phyloP scores from a whole-genome alignment of 805 yeast species.

The Wickerhamiella hasegawae region DNA sequence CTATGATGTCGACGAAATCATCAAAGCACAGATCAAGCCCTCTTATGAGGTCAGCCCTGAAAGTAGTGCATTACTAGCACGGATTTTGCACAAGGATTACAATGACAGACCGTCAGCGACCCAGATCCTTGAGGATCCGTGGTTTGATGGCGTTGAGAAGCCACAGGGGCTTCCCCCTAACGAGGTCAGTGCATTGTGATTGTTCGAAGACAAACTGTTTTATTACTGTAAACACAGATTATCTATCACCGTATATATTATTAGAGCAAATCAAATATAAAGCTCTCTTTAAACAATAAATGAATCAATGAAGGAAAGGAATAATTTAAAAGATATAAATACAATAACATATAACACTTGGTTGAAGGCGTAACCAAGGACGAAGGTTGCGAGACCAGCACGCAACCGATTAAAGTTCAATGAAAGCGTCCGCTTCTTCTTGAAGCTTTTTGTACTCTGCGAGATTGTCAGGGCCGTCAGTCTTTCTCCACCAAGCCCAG shows the following conservation, averaged over 20 bases:
- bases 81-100: conserved; percentile 54
- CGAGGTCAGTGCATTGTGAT: too few relatives aligned
- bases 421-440: background rate
- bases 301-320: background rate
- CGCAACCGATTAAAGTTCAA: too few relatives aligned
- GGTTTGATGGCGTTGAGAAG: too few relatives aligned
- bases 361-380: too few relatives aligned
- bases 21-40: conserved; percentile 64
- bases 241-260: too few relatives aligned
- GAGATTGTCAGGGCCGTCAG: conserved; percentile 21
- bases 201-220: too few relatives aligned
- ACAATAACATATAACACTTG: too few relatives aligned
- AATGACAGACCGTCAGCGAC: conserved; percentile 56
- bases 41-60: conserved; percentile 48
- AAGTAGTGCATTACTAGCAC: conserved; percentile 43
- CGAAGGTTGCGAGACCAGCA: too few relatives aligned
- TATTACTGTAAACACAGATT: too few relatives aligned
- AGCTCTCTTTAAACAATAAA: too few relatives aligned
- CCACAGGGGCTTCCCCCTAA: too few relatives aligned
- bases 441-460: conserved; percentile 5
- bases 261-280: too few relatives aligned
- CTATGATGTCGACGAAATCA: conserved; percentile 85
- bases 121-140: conserved; percentile 42
- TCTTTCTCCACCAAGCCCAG: conserved; percentile 23
- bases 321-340: background rate